Conservation (phyloP, 1,284 basidiomycete genomes). For the Inonotus hispidus region DNA sequence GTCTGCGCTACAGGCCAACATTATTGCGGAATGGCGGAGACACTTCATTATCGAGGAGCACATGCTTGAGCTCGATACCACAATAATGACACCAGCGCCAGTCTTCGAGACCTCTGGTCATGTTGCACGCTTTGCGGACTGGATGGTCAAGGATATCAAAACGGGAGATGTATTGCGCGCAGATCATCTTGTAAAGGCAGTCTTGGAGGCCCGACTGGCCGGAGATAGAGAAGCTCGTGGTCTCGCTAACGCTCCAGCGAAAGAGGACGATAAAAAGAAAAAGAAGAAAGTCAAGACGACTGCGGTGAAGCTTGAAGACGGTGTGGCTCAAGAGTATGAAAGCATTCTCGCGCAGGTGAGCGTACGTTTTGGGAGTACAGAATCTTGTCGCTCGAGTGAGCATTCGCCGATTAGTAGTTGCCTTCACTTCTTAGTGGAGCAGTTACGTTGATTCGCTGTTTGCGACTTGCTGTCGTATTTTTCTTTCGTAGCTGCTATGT, state of each 20-base stretch:
- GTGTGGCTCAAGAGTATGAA: conserved; percentile 76
- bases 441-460: background rate
- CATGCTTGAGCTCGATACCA: conserved; percentile 99
- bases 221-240: conserved; percentile 94
- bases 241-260: conserved; percentile 40
- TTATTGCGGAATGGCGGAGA: conserved; percentile 94
- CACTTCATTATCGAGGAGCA: conserved; percentile 99
- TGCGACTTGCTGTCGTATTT: background rate
- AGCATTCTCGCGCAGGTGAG: conserved; percentile 78
- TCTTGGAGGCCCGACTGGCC: conserved; percentile 85
- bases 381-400: background rate
- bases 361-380: conserved; percentile 12
- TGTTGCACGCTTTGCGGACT: conserved; percentile 97
- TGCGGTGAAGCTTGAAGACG: conserved; percentile 77
- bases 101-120: conserved; percentile 99
- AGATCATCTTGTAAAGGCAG: conserved; percentile 94
- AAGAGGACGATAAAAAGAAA: conserved; percentile 64
- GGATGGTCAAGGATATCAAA: conserved; percentile 97
- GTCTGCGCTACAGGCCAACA: conserved; percentile 94
- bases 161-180: conserved; percentile 96
- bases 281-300: conserved; percentile 83
- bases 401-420: background rate
- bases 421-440: background rate
- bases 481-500: background rate
- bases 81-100: conserved; percentile 92